These are phyloP conservation scores for Lunularia cruciata DNA, from an alignment of 225 moss, liverwort and hornwort species.

Conservation along the genomic window DNA sequence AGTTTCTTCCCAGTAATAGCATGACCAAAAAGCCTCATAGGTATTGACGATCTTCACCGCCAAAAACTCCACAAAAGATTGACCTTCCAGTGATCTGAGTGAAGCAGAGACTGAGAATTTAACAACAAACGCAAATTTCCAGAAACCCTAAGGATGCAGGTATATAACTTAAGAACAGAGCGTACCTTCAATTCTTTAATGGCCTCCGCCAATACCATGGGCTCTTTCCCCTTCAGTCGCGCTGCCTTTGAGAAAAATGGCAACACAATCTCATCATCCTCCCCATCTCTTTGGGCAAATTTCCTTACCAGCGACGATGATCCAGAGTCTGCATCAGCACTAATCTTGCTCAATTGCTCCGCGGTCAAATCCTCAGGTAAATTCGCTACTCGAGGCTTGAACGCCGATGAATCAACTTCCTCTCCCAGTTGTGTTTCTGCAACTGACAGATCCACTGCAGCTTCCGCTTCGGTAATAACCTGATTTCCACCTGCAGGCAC, in stretches of 20 bases:
- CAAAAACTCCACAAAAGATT: not conserved
- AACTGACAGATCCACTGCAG: not conserved
- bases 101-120: not conserved
- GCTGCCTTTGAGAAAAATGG: slow-evolving; percentile 51
- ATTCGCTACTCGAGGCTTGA: slow-evolving; percentile 75
- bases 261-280: slow-evolving; percentile 51
- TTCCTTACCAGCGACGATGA: slow-evolving; percentile 9
- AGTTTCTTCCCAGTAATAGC: no score
- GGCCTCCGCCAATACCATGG: slow-evolving; percentile 66
- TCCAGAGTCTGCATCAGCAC: slow-evolving; percentile 7
- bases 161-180: not conserved
- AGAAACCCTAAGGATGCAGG: not conserved
- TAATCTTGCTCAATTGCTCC: slow-evolving; percentile 32
- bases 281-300: slow-evolving; percentile 39
- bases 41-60: no score
- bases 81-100: not conserved
- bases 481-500: slow-evolving; percentile 5
- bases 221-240: slow-evolving; percentile 47
- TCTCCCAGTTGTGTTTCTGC: not conserved
- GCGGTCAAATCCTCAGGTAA: slow-evolving; percentile 75
- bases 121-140: not conserved
- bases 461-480: slow-evolving; percentile 13
- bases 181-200: slow-evolving; percentile 85
- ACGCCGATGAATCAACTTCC: not conserved
- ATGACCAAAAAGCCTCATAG: no score